Evolutionary conservation across 352 stramenopile species (phyloP).

Genomic region (Aphanomyces cochlioides): DNA sequence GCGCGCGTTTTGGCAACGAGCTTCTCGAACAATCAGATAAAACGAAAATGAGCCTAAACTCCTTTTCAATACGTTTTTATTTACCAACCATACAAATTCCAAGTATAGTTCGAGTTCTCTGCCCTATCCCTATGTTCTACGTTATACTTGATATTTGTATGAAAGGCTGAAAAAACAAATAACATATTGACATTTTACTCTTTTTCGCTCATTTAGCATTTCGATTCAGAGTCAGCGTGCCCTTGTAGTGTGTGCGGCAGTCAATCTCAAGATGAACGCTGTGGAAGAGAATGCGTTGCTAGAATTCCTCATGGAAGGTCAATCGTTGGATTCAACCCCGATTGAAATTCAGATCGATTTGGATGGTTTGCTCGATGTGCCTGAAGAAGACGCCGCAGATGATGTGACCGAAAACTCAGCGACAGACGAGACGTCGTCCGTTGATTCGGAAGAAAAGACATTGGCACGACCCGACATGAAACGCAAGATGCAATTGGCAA

Average conservation of each 20-base stretch:
- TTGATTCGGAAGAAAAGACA: conserved; percentile 1
- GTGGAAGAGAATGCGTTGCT: conserved; percentile 30
- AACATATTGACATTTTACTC: not conserved
- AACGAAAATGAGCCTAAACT: not conserved
- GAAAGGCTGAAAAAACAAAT: no score
- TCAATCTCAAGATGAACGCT: conserved; percentile 10
- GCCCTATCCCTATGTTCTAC: no score
- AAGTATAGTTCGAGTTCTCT: no score
- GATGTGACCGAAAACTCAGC: conserved; percentile 26
- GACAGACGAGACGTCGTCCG: conserved; percentile 16
- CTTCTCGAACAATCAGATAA: not conserved
- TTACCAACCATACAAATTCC: no score
- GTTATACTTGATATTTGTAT: no score
- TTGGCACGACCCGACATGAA: conserved; percentile 15
- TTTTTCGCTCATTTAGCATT: not conserved
- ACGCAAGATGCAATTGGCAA: conserved; percentile 26
- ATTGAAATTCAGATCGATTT: conserved; percentile 25
- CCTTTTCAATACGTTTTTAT: no score
- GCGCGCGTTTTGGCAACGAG: not conserved
- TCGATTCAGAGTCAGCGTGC: no score
- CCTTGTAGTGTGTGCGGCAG: no score
- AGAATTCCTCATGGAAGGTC: conserved; percentile 17
- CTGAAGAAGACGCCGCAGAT: conserved; percentile 15
- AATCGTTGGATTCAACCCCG: not conserved
- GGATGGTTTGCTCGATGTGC: conserved; percentile 16